A percentile compares a stretch with the other conserved stretches of the same genome.
Conservation (phyloP, 805 yeast species). For the Wickerhamomyces pijperi region DNA sequence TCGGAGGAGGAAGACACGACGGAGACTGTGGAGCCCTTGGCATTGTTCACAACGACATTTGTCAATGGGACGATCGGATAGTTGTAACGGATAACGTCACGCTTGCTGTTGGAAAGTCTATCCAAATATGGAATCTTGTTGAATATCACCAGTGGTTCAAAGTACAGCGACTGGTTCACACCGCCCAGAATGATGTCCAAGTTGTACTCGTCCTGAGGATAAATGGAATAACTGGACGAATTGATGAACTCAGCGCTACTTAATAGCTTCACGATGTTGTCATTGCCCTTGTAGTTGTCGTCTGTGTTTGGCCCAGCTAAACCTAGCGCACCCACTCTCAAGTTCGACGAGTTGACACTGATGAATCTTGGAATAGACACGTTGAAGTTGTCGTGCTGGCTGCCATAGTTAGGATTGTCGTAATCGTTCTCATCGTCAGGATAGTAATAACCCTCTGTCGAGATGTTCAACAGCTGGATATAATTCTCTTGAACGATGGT, state of each 20-base stretch:
- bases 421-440: neutral
- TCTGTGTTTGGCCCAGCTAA: slow-evolving; percentile 23
- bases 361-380: slow-evolving; percentile 25
- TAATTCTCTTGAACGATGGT: slow-evolving; percentile 7
- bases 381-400: slow-evolving; percentile 1
- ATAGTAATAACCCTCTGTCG: neutral
- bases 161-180: slow-evolving; percentile 34
- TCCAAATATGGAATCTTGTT: slow-evolving; percentile 33
- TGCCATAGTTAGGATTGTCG: neutral
- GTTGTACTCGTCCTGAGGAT: slow-evolving; percentile 12
- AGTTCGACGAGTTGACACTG: slow-evolving; percentile 24
- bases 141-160: slow-evolving; percentile 37
- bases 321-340: slow-evolving; percentile 34
- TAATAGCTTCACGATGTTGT: slow-evolving; percentile 23
- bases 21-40: slow-evolving; percentile 21
- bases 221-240: slow-evolving; percentile 33
- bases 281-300: neutral
- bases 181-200: slow-evolving; percentile 46
- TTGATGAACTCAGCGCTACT: slow-evolving; percentile 20
- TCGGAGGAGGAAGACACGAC: slow-evolving; percentile 1
- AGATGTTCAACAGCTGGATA: neutral
- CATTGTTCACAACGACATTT: slow-evolving; percentile 29
- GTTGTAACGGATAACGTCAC: slow-evolving; percentile 18
- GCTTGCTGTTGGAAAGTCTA: slow-evolving; percentile 5
- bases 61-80: slow-evolving; percentile 38